These are phyloP conservation scores for Xylariaceae sp. DNA, from an alignment of 2,329 filamentous ascomycete genomes.

Conservation along the genomic window DNA sequence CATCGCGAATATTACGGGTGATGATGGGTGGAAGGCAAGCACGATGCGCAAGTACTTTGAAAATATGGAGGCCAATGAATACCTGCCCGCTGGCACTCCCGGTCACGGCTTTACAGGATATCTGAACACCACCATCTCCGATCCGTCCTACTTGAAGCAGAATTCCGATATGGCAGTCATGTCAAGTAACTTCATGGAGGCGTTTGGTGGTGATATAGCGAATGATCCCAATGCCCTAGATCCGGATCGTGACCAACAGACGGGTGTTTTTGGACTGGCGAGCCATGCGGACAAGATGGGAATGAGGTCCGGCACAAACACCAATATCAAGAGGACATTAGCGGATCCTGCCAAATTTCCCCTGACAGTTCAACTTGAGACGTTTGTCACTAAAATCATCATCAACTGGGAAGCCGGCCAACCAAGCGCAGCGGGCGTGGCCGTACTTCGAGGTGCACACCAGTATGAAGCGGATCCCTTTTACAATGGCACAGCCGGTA, in stretches of 20 bases:
- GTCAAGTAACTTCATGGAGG: constrained; percentile 20
- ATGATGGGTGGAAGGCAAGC: constrained; percentile 27
- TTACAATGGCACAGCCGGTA: constrained; percentile 31
- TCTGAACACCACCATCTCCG: constrained; percentile 29
- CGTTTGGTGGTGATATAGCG: constrained; percentile 24
- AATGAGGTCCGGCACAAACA: constrained; percentile 44
- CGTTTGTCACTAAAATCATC: constrained; percentile 28
- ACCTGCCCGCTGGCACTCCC: constrained; percentile 23
- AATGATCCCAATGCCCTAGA: constrained; percentile 28
- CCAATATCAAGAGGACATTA: constrained; percentile 45
- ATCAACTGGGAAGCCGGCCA: constrained; percentile 22
- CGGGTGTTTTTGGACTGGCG: constrained; percentile 27
- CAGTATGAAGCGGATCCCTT: constrained; percentile 36
- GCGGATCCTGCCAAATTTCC: constrained; percentile 44
- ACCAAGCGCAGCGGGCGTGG: constrained; percentile 29
- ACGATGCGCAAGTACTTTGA: constrained; percentile 21
- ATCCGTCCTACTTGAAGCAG: constrained; percentile 25
- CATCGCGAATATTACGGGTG: constrained; percentile 30
- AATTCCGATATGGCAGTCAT: constrained; percentile 24
- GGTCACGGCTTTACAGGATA: constrained; percentile 31
- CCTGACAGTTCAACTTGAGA: constrained; percentile 36
- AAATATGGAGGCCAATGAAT: constrained; percentile 29
- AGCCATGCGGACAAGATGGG: constrained; percentile 27
- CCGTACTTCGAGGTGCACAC: constrained; percentile 29
- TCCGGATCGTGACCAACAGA: constrained; percentile 26